phyloP scores from a whole-genome alignment of 2,329 filamentous ascomycete species.

The Diaporthe caulivora region DNA sequence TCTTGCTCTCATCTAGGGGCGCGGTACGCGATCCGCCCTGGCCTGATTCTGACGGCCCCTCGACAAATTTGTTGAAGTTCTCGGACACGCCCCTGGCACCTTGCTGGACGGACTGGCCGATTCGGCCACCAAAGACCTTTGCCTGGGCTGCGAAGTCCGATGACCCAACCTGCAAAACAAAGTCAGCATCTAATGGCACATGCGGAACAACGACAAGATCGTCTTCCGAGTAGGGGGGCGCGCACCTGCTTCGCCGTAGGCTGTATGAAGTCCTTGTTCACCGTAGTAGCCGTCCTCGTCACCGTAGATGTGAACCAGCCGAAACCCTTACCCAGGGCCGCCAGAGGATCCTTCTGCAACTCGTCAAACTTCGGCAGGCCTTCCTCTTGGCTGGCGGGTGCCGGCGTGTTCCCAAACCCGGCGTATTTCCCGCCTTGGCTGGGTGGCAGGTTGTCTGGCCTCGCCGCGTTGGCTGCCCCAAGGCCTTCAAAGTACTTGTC shows the following conservation, averaged over 20 bases:
- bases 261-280: slow-evolving; percentile 92
- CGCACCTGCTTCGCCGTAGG: slow-evolving; percentile 89
- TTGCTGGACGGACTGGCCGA: slow-evolving; percentile 74
- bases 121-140: slow-evolving; percentile 72
- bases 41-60: slow-evolving; percentile 66
- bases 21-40: slow-evolving; percentile 43
- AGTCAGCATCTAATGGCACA: slow-evolving; percentile 4
- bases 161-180: slow-evolving; percentile 75
- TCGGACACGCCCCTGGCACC: slow-evolving; percentile 83
- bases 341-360: slow-evolving; percentile 90
- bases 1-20: slow-evolving; percentile 73
- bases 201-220: not conserved
- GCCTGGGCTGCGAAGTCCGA: slow-evolving; percentile 80
- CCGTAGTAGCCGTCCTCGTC: slow-evolving; percentile 88
- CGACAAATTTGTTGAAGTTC: slow-evolving; percentile 87
- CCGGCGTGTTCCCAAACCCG: slow-evolving; percentile 87
- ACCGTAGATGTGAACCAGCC: slow-evolving; percentile 94
- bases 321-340: slow-evolving; percentile 89
- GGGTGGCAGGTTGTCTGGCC: slow-evolving; percentile 81
- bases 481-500: slow-evolving; percentile 92
- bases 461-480: slow-evolving; percentile 83
- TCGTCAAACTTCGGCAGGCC: slow-evolving; percentile 81
- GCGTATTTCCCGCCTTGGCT: slow-evolving; percentile 92
- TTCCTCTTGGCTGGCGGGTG: slow-evolving; percentile 56
- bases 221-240: slow-evolving; percentile 30